These are phyloP conservation scores for Scutellaria galericulata DNA, from an alignment of 257 asterid genomes.

Conservation along the genomic window DNA sequence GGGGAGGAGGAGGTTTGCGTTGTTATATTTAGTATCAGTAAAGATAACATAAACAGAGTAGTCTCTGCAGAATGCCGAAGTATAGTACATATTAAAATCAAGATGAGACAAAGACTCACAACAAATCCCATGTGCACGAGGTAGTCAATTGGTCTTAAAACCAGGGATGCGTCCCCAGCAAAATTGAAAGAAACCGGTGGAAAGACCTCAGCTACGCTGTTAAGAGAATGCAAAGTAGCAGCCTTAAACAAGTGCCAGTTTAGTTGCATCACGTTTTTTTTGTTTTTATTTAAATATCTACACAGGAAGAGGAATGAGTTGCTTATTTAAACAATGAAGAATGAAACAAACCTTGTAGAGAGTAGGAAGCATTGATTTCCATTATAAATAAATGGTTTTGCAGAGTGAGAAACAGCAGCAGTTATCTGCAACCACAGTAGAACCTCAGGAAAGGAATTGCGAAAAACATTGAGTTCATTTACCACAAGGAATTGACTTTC, in stretches of 20 bases:
- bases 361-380: constrained; percentile 67
- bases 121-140: constrained; percentile 68
- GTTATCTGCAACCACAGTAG: constrained; percentile 56
- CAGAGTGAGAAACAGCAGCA: constrained; percentile 62
- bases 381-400: constrained; percentile 50
- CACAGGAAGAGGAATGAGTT: not conserved
- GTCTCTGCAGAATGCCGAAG: not conserved
- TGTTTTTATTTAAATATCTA: not conserved
- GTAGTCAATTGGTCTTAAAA: constrained; percentile 75
- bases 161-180: constrained; percentile 78
- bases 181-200: constrained; percentile 76
- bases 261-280: not conserved
- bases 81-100: constrained; percentile 1
- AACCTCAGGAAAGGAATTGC: constrained; percentile 32
- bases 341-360: constrained; percentile 50
- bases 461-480: constrained; percentile 24
- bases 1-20: not conserved
- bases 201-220: constrained; percentile 67
- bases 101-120: constrained; percentile 53
- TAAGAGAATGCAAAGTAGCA: constrained; percentile 34
- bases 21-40: constrained; percentile 15
- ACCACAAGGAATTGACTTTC: constrained; percentile 12
- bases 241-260: constrained; percentile 18
- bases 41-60: constrained; percentile 17
- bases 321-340: constrained; percentile 3